These are phyloP conservation scores for Erythrobasidium hasegawianum DNA, from an alignment of 1,284 basidiomycete species.

Conservation along the genomic window DNA sequence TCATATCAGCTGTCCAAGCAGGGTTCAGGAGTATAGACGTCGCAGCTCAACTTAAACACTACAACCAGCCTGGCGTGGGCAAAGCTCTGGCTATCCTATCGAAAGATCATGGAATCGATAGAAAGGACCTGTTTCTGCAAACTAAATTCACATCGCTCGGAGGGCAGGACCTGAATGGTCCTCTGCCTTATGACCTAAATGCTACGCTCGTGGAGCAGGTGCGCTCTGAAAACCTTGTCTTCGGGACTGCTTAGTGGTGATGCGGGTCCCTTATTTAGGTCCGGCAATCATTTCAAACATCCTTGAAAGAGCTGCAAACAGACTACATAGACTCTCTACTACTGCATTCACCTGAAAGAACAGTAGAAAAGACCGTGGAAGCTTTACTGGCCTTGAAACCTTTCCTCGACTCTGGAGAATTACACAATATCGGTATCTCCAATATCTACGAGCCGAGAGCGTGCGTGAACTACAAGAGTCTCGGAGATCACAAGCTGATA, in stretches of 20 bases:
- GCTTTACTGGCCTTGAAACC: conserved; percentile 11
- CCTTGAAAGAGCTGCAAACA: conserved; percentile 64
- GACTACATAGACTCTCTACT: conserved; percentile 69
- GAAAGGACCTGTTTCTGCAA: conserved; percentile 66
- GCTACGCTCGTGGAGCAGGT: conserved; percentile 58
- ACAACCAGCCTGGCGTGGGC: conserved; percentile 68
- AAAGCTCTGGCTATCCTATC: conserved; percentile 59
- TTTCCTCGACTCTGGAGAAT: background rate
- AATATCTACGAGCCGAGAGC: conserved; percentile 64
- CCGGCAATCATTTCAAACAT: conserved; percentile 59
- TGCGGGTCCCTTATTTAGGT: conserved; percentile 50
- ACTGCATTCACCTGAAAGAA: conserved; percentile 68
- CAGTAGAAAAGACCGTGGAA: conserved; percentile 55
- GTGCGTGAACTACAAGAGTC: too few species aligned
- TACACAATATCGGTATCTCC: conserved; percentile 66
- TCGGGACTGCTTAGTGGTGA: background rate
- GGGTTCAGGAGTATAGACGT: conserved; percentile 77
- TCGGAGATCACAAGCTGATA: background rate
- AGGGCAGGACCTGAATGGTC: conserved; percentile 65
- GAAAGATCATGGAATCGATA: conserved; percentile 56
- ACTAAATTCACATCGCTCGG: conserved; percentile 73
- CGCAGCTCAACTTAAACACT: conserved; percentile 61
- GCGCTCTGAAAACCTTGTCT: background rate
- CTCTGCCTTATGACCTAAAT: conserved; percentile 65
- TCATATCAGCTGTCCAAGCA: conserved; percentile 52